phyloP scores from a whole-genome alignment of 139 green algal genomes.

The Chlamydomonas sphaeroides region DNA sequence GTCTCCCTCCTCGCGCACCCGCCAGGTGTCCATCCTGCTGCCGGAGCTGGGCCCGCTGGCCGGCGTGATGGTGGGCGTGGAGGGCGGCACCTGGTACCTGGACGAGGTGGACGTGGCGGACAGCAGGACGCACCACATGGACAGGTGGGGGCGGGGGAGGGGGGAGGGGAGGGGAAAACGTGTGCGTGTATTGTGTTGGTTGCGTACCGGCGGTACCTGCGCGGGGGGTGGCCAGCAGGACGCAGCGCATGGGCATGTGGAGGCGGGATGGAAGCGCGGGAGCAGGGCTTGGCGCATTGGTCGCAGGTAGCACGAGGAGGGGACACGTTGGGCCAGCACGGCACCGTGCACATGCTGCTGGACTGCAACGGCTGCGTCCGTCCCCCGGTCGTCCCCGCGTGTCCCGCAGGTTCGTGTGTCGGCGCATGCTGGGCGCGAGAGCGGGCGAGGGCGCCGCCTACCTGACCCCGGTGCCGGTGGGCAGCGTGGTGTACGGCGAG shows the following conservation, averaged over 20 bases:
- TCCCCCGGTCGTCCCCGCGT: too few relatives aligned
- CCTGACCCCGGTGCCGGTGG: conserved; percentile 69
- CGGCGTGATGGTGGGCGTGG: conserved; percentile 74
- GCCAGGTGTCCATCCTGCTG: conserved; percentile 66
- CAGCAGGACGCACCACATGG: conserved; percentile 65
- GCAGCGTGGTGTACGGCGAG: conserved; percentile 77
- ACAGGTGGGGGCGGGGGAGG: conserved; percentile 62
- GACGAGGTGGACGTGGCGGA: conserved; percentile 77
- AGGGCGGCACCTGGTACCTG: conserved; percentile 75
- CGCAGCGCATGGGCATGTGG: too few relatives aligned
- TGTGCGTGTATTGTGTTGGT: too few relatives aligned
- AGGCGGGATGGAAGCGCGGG: too few relatives aligned
- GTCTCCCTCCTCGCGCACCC: not conserved
- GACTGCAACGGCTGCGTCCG: too few relatives aligned
- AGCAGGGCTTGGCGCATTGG: too few relatives aligned
- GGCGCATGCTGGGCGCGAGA: conserved; percentile 59
- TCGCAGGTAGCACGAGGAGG: too few relatives aligned
- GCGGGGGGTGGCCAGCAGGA: too few relatives aligned
- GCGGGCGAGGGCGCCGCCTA: conserved; percentile 61
- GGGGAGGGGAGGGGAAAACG: too few relatives aligned
- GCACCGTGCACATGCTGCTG: too few relatives aligned
- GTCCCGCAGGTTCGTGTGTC: conserved; percentile 79
- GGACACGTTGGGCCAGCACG: too few relatives aligned
- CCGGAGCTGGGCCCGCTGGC: conserved; percentile 79
- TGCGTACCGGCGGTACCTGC: too few relatives aligned